phyloP scores from a whole-genome alignment of 257 asterid species.

The Echium plantagineum region DNA sequence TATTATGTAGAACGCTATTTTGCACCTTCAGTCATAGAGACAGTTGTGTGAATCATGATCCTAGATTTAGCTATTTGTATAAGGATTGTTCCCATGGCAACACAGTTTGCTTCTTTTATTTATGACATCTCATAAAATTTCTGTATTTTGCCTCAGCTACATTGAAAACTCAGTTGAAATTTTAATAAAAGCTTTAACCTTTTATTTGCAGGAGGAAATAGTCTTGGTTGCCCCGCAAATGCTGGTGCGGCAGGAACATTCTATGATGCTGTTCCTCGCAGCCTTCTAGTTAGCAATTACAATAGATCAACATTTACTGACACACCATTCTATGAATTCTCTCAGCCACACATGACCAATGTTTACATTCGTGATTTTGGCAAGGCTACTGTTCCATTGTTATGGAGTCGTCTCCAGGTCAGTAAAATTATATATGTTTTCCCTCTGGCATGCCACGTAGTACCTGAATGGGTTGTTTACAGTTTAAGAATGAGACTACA shows the following conservation, averaged over 20 bases:
- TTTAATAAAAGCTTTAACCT: constrained; percentile 15
- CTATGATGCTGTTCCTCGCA: constrained; percentile 88
- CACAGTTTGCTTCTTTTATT: not conserved
- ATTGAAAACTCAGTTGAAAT: not conserved
- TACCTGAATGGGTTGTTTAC: not conserved
- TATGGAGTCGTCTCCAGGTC: constrained; percentile 99
- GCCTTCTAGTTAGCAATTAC: constrained; percentile 85
- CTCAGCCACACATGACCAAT: constrained; percentile 84
- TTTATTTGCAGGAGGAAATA: constrained; percentile 74
- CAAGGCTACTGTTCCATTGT: constrained; percentile 90
- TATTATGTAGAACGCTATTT: not conserved
- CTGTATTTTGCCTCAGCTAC: not conserved
- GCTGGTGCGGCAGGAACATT: constrained; percentile 99
- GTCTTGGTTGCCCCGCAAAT: constrained; percentile 84
- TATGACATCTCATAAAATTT: not conserved
- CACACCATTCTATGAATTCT: constrained; percentile 85
- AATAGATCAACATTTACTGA: constrained; percentile 72
- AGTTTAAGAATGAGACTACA: not conserved
- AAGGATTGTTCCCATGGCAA: not conserved
- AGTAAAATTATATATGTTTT: constrained; percentile 9
- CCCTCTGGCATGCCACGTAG: not conserved
- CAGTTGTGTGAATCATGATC: not conserved
- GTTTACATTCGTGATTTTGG: constrained; percentile 72
- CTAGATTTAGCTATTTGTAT: not conserved
- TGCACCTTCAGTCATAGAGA: not conserved